phyloP scores from a whole-genome alignment of 106 monocot genomes.

The Acanthochlamys bracteata region DNA sequence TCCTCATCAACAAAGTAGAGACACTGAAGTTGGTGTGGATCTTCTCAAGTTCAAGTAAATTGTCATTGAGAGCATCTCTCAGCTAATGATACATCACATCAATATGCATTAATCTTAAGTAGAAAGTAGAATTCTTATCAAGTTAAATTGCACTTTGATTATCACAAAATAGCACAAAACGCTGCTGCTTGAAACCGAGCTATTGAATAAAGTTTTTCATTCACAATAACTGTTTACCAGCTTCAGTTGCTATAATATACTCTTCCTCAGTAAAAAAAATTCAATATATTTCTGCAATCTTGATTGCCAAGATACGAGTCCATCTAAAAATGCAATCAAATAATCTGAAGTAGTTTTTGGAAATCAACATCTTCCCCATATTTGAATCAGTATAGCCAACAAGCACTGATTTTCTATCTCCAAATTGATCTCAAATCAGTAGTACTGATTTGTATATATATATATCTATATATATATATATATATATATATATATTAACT shows the following conservation, averaged over 20 bases:
- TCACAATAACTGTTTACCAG: not conserved
- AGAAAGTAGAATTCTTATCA: constrained; percentile 1
- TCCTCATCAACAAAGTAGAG: not conserved
- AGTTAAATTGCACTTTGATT: not conserved
- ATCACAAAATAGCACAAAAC: not conserved
- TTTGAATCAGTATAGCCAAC: not conserved
- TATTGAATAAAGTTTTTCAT: not conserved
- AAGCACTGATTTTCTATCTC: not conserved
- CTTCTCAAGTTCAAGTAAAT: not conserved
- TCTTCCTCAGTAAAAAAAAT: not conserved
- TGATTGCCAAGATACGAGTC: not conserved
- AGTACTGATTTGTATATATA: no score
- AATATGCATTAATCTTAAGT: not conserved
- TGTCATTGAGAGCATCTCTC: not conserved
- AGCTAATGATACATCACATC: constrained; percentile 1
- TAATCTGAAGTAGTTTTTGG: not conserved
- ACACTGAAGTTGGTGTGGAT: not conserved
- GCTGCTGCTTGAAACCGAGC: not conserved
- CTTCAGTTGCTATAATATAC: not conserved
- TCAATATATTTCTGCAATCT: not conserved
- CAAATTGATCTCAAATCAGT: not conserved
- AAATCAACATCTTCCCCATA: not conserved
- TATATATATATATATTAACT: no score
- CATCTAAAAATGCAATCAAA: not conserved
- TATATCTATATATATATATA: no score